These are phyloP conservation scores for Microbotryum scabiosae DNA, from an alignment of 1,284 basidiomycete genomes.

Conservation along the genomic window DNA sequence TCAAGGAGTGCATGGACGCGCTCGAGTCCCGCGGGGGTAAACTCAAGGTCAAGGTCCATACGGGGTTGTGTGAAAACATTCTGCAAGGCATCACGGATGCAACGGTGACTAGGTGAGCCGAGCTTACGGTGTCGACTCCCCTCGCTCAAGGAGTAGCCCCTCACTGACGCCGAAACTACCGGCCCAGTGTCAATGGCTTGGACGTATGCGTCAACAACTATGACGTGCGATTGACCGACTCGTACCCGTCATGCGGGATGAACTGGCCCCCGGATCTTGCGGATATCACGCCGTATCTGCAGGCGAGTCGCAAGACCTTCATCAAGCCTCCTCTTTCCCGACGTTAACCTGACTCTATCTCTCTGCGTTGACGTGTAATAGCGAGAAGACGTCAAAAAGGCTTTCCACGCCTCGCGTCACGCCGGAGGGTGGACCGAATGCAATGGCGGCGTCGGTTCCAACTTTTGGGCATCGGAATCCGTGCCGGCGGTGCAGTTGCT, in stretches of 20 bases:
- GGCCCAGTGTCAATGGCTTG: conserved; percentile 56
- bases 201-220: conserved; percentile 88
- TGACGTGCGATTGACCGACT: conserved; percentile 80
- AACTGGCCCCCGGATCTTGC: conserved; percentile 92
- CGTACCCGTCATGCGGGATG: conserved; percentile 85
- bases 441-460: conserved; percentile 55
- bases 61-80: conserved; percentile 58
- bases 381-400: conserved; percentile 68
- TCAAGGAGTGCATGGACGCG: conserved; percentile 55
- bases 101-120: conserved; percentile 55
- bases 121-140: too few relatives aligned
- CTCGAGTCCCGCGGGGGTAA: conserved; percentile 46
- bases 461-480: conserved; percentile 54
- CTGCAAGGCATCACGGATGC: conserved; percentile 54
- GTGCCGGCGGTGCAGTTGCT: conserved; percentile 68
- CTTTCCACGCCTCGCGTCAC: conserved; percentile 73
- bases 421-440: conserved; percentile 87
- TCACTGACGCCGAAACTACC: not conserved
- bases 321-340: not conserved
- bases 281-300: conserved; percentile 69
- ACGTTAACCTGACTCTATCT: conserved; percentile 5
- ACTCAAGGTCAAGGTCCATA: conserved; percentile 50
- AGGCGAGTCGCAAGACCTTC: conserved; percentile 48
- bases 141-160: too few relatives aligned
- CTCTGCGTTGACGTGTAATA: conserved; percentile 36